phyloP scores from a whole-genome alignment of 108 stramenopile genomes.

The Cyclotella atomus region DNA sequence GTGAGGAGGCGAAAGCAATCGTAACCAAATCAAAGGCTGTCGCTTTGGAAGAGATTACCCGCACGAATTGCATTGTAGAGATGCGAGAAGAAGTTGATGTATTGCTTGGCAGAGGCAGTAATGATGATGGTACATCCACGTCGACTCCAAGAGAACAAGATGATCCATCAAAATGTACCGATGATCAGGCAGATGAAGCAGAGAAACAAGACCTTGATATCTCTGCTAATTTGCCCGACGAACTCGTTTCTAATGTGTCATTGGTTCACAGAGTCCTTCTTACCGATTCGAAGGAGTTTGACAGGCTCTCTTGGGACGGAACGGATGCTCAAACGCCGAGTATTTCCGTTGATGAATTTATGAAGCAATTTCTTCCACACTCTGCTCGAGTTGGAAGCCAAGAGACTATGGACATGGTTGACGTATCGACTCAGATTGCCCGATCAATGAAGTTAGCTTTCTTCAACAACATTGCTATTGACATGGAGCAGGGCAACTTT shows the following conservation, averaged over 20 bases:
- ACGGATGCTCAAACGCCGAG: slow-evolving; percentile 2
- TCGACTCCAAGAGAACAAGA: not conserved
- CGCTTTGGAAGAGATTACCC: slow-evolving; percentile 19
- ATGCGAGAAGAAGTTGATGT: slow-evolving; percentile 47
- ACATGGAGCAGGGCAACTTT: slow-evolving; percentile 26
- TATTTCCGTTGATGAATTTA: slow-evolving; percentile 33
- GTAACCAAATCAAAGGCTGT: slow-evolving; percentile 34
- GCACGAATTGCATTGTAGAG: slow-evolving; percentile 2
- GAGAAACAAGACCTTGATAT: not conserved
- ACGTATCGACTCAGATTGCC: slow-evolving; percentile 20
- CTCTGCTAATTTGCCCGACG: slow-evolving; percentile 10
- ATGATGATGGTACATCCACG: not conserved
- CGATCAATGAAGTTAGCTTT: slow-evolving; percentile 54
- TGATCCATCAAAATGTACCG: not conserved
- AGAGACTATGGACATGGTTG: not conserved
- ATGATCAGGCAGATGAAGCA: not conserved
- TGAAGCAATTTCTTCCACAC: slow-evolving; percentile 11
- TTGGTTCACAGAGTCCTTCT: slow-evolving; percentile 46
- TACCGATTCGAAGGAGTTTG: slow-evolving; percentile 46
- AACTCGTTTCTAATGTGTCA: slow-evolving; percentile 14
- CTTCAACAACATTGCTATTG: slow-evolving; percentile 28
- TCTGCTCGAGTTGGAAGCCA: not conserved
- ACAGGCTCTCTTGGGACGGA: slow-evolving; percentile 48
- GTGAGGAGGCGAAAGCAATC: slow-evolving; percentile 35
- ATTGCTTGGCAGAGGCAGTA: slow-evolving; percentile 15